Percentiles rank a stretch among this genome's conserved stretches.
phyloP scores from a whole-genome alignment of 148 eudicot genomes.

The Heliamphora exappendiculata region DNA sequence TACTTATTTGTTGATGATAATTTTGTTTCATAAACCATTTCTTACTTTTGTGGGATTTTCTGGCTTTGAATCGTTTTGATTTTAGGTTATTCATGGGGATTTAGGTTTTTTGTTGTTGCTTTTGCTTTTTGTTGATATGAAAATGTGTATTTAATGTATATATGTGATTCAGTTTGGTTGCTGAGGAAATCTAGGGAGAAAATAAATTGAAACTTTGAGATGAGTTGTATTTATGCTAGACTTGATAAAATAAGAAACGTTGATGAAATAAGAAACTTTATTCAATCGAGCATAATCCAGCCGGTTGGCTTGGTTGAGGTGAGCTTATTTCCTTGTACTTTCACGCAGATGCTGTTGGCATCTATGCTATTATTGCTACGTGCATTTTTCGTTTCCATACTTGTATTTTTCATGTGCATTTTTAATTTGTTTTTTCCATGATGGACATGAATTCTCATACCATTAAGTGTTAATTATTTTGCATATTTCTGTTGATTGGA shows the following conservation, averaged over 20 bases:
- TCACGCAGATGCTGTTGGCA: too few relatives aligned
- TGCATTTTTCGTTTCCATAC: not conserved
- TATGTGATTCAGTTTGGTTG: not conserved
- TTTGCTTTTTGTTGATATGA: not conserved
- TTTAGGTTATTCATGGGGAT: not conserved
- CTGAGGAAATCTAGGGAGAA: not conserved
- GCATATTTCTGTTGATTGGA: not conserved
- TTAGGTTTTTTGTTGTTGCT: not conserved
- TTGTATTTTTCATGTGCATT: too few relatives aligned
- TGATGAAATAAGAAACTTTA: not conserved
- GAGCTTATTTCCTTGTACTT: not conserved
- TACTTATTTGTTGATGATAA: not conserved
- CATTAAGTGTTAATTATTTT: too few relatives aligned
- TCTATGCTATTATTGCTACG: too few relatives aligned
- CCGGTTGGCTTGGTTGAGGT: not conserved
- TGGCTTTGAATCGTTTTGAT: not conserved
- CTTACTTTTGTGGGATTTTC: not conserved
- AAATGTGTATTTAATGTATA: not conserved
- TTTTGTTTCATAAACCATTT: not conserved
- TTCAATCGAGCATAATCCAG: not conserved
- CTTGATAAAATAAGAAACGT: not conserved
- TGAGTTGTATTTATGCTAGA: not conserved
- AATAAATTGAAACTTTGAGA: not conserved
- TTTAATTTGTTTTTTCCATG: too few relatives aligned
- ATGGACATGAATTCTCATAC: too few relatives aligned